These are phyloP conservation scores for Theileria equi DNA, from an alignment of 169 alveolate species.

Conservation along the genomic window DNA sequence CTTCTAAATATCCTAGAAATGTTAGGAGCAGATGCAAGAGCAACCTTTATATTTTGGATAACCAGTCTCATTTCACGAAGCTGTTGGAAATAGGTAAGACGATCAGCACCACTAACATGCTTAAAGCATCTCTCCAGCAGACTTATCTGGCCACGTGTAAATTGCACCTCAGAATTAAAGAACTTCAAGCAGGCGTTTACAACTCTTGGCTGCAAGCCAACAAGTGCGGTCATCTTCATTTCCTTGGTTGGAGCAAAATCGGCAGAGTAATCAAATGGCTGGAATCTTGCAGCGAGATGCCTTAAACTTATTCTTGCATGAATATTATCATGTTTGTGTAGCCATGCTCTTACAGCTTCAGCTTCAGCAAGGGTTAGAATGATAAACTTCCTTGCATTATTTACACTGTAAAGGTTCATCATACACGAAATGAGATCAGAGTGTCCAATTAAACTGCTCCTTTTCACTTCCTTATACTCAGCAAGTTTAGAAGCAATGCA, in stretches of 20 bases:
- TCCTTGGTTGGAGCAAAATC: conserved; percentile 29
- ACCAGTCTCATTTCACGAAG: conserved; percentile 55
- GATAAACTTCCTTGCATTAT: conserved; percentile 33
- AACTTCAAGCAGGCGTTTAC: conserved; percentile 56
- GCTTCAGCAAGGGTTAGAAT: conserved; percentile 65
- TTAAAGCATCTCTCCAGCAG: conserved; percentile 25
- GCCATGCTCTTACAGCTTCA: conserved; percentile 65
- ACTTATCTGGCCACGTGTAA: conserved; percentile 29
- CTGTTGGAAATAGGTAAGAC: conserved; percentile 35
- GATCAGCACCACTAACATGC: conserved; percentile 23
- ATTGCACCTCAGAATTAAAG: conserved; percentile 60
- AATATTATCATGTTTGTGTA: conserved; percentile 37
- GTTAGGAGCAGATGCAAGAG: conserved; percentile 13
- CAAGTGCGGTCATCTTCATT: conserved; percentile 40
- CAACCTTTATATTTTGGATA: conserved; percentile 45
- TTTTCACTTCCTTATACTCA: conserved; percentile 19
- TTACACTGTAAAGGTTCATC: conserved; percentile 22
- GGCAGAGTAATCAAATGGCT: conserved; percentile 55
- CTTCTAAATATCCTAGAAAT: conserved; percentile 19
- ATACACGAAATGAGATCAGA: conserved; percentile 12
- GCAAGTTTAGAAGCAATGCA: conserved; percentile 9
- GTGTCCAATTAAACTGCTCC: conserved; percentile 27
- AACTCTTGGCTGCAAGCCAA: conserved; percentile 56
- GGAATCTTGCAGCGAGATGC: conserved; percentile 60
- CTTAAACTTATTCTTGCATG: conserved; percentile 38